Evolutionary conservation across 495 filamentous ascomycete genomes (phyloP).

Genomic region (Talaromyces thailandensis): DNA sequence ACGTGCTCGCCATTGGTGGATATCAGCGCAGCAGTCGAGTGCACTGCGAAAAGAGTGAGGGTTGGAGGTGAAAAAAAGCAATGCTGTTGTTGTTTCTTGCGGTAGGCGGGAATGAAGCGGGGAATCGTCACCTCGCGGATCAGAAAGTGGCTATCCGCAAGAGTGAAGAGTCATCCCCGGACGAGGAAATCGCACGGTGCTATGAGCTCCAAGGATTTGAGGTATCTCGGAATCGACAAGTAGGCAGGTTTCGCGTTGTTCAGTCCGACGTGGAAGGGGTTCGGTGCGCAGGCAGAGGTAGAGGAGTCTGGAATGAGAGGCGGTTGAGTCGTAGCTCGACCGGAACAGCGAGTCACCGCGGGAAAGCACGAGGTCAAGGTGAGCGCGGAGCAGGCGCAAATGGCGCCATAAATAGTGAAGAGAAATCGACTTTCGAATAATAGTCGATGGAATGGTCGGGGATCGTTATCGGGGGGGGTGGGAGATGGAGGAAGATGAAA

Average conservation of each 20-base stretch:
- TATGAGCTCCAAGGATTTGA: neutral
- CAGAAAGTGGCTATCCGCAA: constrained; percentile 38
- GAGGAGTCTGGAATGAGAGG: neutral
- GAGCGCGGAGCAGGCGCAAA: neutral
- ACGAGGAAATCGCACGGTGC: constrained; percentile 10
- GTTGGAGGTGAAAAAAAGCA: constrained; percentile 10
- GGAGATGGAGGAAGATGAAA: neutral
- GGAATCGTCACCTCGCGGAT: constrained; percentile 37
- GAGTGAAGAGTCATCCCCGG: constrained; percentile 39
- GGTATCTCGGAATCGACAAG: constrained; percentile 16
- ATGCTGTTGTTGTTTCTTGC: constrained; percentile 20
- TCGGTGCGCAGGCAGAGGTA: constrained; percentile 19
- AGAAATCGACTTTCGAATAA: neutral
- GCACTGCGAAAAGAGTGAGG: constrained; percentile 6
- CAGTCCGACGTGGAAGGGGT: constrained; percentile 12
- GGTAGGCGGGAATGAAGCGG: constrained; percentile 40
- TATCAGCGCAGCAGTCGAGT: neutral
- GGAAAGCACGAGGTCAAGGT: constrained; percentile 1
- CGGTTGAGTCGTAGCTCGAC: constrained; percentile 1
- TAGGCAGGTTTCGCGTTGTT: constrained; percentile 14
- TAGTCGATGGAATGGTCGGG: neutral
- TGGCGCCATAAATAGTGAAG: neutral
- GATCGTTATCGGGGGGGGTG: neutral
- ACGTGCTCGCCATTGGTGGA: constrained; percentile 31
- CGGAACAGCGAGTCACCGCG: neutral